Evolutionary conservation across 163 green algal species (phyloP).

Genomic region (Chloroidium sp.): DNA sequence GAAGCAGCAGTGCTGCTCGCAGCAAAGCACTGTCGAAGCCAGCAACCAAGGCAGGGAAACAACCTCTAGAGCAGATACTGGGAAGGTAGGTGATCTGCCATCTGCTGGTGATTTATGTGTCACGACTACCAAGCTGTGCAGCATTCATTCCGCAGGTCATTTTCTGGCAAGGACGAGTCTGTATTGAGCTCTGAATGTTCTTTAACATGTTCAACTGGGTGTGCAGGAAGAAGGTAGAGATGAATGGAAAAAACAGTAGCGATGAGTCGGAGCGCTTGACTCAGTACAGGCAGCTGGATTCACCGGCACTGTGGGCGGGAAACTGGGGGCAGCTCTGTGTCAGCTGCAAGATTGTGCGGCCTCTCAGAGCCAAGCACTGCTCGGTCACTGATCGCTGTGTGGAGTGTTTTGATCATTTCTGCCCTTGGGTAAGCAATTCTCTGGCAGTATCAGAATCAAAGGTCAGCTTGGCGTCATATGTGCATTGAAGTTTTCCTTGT

Average conservation of each 20-base stretch:
- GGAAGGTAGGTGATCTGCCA: too few species aligned
- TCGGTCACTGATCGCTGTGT: slow-evolving; percentile 78
- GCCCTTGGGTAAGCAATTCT: slow-evolving; percentile 34
- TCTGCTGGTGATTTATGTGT: too few species aligned
- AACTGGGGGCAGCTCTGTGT: slow-evolving; percentile 90
- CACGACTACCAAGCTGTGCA: too few species aligned
- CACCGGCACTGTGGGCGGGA: slow-evolving; percentile 70
- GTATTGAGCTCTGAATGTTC: background rate
- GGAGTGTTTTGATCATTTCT: slow-evolving; percentile 52
- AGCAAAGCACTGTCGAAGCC: background rate
- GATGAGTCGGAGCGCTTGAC: background rate
- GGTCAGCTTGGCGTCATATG: too few species aligned
- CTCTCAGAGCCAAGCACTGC: slow-evolving; percentile 90
- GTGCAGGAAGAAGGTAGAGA: slow-evolving; percentile 7
- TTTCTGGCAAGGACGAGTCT: too few species aligned
- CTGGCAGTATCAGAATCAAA: background rate
- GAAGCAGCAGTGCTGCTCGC: background rate
- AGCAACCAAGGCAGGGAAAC: too few species aligned
- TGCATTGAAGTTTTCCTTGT: too few species aligned
- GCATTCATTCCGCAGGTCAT: too few species aligned
- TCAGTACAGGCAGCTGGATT: slow-evolving; percentile 49
- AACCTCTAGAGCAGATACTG: too few species aligned
- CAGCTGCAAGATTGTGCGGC: slow-evolving; percentile 66
- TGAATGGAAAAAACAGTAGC: background rate
- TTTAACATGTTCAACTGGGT: background rate